A percentile compares a stretch with the other conserved stretches of the same genome.
phyloP scores from a whole-genome alignment of 1,139 yeast species.

The Zhuliangozyma blackwelliae region DNA sequence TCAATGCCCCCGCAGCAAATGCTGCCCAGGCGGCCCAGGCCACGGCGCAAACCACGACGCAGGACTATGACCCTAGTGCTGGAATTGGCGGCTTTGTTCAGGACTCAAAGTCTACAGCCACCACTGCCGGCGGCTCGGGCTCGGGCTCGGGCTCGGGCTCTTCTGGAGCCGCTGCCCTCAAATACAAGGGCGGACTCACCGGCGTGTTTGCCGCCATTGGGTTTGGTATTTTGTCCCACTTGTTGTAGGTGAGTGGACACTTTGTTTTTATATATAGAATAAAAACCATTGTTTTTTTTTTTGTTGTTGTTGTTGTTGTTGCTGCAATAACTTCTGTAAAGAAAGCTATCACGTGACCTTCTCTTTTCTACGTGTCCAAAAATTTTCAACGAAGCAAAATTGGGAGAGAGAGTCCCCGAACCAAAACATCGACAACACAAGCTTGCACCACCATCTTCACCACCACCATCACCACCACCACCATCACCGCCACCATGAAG shows the following conservation, averaged over 20 bases:
- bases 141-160: constrained; percentile 1
- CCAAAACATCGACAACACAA: constrained; percentile 8
- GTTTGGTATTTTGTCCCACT: constrained; percentile 19
- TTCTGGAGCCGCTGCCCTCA: not conserved
- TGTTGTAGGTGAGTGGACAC: constrained; percentile 11
- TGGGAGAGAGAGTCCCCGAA: too few species aligned
- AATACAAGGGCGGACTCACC: constrained; percentile 9
- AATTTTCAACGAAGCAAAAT: not conserved
- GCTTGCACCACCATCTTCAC: constrained; percentile 1
- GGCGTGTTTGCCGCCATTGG: constrained; percentile 17
- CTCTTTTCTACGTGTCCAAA: constrained; percentile 9
- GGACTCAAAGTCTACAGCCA: constrained; percentile 16
- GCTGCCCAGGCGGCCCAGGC: constrained; percentile 11
- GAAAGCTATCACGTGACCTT: not conserved
- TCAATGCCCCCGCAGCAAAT: constrained; percentile 11
- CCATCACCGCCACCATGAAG: constrained; percentile 58
- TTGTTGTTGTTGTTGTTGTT: too few species aligned
- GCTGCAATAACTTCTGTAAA: too few species aligned
- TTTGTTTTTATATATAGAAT: not conserved
- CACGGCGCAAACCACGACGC: constrained; percentile 7
- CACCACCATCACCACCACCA: not conserved
- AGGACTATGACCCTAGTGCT: constrained; percentile 17
- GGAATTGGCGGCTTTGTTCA: constrained; percentile 37
- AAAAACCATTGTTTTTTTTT: too few species aligned
- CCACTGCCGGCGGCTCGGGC: constrained; percentile 2